Evolutionary conservation across 2,329 filamentous ascomycete species (phyloP).

Genomic region (Aphanoascus verrucosus): DNA sequence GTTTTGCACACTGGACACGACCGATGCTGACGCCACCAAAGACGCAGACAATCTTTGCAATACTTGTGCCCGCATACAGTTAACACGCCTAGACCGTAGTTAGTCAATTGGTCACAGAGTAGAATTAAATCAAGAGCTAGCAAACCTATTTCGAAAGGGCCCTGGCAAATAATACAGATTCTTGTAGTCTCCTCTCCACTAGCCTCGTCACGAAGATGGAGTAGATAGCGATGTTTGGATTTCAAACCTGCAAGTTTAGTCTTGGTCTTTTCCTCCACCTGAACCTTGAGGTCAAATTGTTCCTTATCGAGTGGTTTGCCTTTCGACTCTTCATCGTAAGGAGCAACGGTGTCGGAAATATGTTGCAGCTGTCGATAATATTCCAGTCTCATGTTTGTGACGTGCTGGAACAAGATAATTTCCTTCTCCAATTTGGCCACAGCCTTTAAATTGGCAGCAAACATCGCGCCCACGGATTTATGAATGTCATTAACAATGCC

Average conservation of each 20-base stretch:
- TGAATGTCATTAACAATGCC: conserved; percentile 55
- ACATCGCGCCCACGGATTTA: conserved; percentile 45
- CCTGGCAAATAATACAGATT: conserved; percentile 79
- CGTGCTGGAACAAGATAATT: conserved; percentile 60
- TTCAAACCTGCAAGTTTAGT: conserved; percentile 52
- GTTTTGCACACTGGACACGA: conserved; percentile 82
- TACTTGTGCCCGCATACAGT: conserved; percentile 88
- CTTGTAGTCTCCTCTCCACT: conserved; percentile 50
- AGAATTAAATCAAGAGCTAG: conserved; percentile 28
- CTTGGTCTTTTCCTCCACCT: conserved; percentile 43
- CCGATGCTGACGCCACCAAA: conserved; percentile 64
- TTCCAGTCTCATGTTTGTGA: conserved; percentile 76
- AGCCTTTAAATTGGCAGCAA: conserved; percentile 43
- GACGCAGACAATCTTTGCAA: conserved; percentile 72
- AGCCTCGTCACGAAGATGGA: conserved; percentile 52
- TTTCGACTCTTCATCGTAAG: conserved; percentile 54
- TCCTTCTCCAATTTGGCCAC: conserved; percentile 49
- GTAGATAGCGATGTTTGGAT: conserved; percentile 65
- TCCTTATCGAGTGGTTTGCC: conserved; percentile 46
- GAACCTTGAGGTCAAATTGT: conserved; percentile 35
- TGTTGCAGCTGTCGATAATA: conserved; percentile 85
- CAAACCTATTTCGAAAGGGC: conserved; percentile 63
- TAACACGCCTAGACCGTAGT: conserved; percentile 27
- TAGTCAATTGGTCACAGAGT: conserved; percentile 3
- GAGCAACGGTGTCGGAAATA: conserved; percentile 77